Base-by-base conservation (phyloP, 305 asterid genomes). In the Solanum hybrid region DNA sequence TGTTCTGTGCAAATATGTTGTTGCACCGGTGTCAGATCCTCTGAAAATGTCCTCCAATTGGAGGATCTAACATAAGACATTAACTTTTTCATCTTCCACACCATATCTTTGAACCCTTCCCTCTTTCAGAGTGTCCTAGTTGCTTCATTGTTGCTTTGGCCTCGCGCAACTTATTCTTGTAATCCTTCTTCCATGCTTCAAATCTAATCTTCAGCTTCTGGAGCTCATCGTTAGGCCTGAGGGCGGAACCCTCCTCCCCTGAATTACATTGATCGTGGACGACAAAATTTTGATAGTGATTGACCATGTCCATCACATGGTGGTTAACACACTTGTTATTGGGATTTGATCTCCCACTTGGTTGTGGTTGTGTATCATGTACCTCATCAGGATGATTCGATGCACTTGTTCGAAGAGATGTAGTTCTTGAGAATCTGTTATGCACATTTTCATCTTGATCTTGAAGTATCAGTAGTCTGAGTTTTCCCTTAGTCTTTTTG, bases 141-240 rank as follows among this genome's bases (percentile, higher is more conserved):
- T 94, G 96, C 91, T 93, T 95, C 3, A 94, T 81, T 27, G 88
- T 91, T 13, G 93, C 87, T 90, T 94, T 92, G 45, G 94, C 93
- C 51, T 94, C 95, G 89, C 91, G 91, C 84, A 97, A 88, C 92
- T 90, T 93, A 70, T 13, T 87, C 72, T 89, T 95, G 93, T 93
- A 97, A 12, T 94, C 97, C 39, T 93, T 92, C 90, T 93, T 95
- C 99, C 99, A 96, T 75, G 92, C 91, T 89, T 92, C 91, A 79
- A 95, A 97, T 79, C 91, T 93, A 12, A 57, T 41, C 92, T 93
- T 95, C 92, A 96, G 92, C 29, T 92, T 93, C 2, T 90, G 91
- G 37, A 96, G 93, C 93, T 96, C 96, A 79, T 88, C 94, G 0
- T 77, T 88, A 75, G 92, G 90, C 79, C 90, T 79, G 85, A 81